Conservation (phyloP, 1,284 basidiomycete species). For the Meira miltonrushii region DNA sequence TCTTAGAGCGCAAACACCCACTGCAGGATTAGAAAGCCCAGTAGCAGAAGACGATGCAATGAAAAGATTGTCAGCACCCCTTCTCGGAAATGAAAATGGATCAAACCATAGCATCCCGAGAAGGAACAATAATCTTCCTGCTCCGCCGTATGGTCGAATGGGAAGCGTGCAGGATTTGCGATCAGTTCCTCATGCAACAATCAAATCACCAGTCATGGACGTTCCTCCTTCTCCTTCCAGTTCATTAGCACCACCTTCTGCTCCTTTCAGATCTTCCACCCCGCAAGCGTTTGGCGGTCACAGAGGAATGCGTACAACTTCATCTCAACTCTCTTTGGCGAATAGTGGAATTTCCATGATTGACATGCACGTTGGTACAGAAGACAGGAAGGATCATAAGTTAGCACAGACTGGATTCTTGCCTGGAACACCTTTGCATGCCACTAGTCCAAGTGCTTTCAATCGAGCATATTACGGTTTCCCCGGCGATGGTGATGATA, state of each 20-base stretch:
- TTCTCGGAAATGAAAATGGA: background rate
- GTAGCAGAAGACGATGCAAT: background rate
- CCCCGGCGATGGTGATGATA: conserved; percentile 23
- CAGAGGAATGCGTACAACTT: conserved; percentile 8
- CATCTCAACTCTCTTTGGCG: conserved; percentile 48
- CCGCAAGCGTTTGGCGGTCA: background rate
- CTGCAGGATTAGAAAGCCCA: background rate
- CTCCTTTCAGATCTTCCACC: conserved; percentile 23
- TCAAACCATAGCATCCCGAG: conserved; percentile 14
- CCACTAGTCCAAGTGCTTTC: conserved; percentile 25
- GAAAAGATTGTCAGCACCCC: background rate
- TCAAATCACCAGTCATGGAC: conserved; percentile 8
- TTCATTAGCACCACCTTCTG: conserved; percentile 35
- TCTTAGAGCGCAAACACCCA: too few relatives aligned
- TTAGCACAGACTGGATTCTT: conserved; percentile 35
- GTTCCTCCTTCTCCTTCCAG: conserved; percentile 17
- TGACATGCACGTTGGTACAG: conserved; percentile 54
- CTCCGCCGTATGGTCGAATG: conserved; percentile 5
- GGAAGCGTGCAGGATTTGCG: conserved; percentile 16
- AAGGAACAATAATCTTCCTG: background rate
- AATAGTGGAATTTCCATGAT: conserved; percentile 53
- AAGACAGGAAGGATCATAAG: conserved; percentile 31
- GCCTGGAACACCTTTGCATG: conserved; percentile 24
- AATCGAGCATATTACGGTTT: conserved; percentile 36
- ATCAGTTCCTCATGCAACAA: conserved; percentile 18